Evolutionary conservation across 2,329 filamentous ascomycete genomes (phyloP), one percentile per base, ranked within the genome.

Genomic region (Penicillium carneum): DNA sequence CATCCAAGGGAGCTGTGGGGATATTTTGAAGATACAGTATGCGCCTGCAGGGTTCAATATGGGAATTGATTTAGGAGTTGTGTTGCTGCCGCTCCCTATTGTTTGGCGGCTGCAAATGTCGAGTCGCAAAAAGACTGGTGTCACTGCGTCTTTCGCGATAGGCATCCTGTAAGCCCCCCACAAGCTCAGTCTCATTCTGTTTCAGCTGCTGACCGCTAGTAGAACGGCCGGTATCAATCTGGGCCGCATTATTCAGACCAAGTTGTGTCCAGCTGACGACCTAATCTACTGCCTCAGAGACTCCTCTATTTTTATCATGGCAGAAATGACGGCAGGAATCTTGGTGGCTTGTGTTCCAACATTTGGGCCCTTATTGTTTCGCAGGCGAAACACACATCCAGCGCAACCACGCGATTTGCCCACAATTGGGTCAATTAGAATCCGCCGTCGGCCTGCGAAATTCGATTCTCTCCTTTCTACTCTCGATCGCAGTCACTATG

Each of bases 31-130:
- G 31, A 59, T 64, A 6, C 49, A 63, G 36, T 51, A 61, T 34
- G 63, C 55, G 23, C 58, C 60, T 31, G 57, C 63, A n/a, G 63
- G 60, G 14, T 62, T 68, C 38, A 65, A 62, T 12, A 52, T 65
- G 57, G 57, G 33, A 10, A 55, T 65, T 20, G 57, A 65, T 14
- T 23, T 65, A n/a, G 33, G 41, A 12, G 57, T 61, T 4, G 61
- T 61, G 3, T n/a, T 63, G 1, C 33, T 65, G 2, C 57, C 57
- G 1, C 43, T 63, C 11, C 63, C 63, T 2, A 55, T 63, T 12
- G 51, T 65, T 14, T 65, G 61, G 61, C n/a, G 49, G 4, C 14
- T 63, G 1, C 49, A 58, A 34, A 63, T 63, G 61, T 59, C 60
- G 6, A 63, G 48, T 20, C 56, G 61, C 2, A 65, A 63, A 20